Percentiles rank a stretch among this genome's conserved stretches.
phyloP scores from a whole-genome alignment of 257 asterid genomes.

The Coffea eugenioides region DNA sequence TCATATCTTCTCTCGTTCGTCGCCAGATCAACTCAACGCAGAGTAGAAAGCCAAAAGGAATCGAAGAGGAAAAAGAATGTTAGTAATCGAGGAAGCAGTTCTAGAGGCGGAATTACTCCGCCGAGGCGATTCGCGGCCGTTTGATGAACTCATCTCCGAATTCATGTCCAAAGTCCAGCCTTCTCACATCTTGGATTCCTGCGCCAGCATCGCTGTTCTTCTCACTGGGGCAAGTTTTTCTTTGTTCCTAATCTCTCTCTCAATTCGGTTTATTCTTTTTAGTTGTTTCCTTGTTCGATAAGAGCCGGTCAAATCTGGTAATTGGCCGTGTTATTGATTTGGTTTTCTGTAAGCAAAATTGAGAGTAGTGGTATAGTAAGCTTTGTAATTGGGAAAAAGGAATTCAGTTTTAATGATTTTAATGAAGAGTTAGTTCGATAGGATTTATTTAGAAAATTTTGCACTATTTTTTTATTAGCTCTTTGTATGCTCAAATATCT shows the following conservation, averaged over 20 bases:
- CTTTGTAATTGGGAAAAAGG: neutral
- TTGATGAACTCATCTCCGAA: constrained; percentile 67
- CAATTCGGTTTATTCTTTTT: neutral
- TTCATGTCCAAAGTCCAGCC: constrained; percentile 51
- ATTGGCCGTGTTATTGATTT: neutral
- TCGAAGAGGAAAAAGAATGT: constrained; percentile 19
- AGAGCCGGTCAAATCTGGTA: neutral
- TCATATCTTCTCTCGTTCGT: too few relatives aligned
- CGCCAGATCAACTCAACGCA: too few relatives aligned
- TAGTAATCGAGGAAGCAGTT: constrained; percentile 29
- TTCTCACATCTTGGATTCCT: constrained; percentile 50
- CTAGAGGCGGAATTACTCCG: constrained; percentile 51
- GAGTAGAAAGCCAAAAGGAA: neutral
- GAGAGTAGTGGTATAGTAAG: neutral
- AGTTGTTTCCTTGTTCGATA: too few relatives aligned
- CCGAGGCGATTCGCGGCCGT: constrained; percentile 44
- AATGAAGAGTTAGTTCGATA: neutral
- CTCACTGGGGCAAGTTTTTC: constrained; percentile 38
- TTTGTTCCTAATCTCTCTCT: neutral
- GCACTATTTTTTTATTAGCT: neutral
- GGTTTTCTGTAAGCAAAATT: neutral
- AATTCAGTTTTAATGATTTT: neutral
- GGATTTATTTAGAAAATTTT: neutral
- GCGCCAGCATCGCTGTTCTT: constrained; percentile 63
- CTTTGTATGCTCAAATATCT: neutral